phyloP scores from a whole-genome alignment of 2,329 filamentous ascomycete species.

The Aspergillus ruber region DNA sequence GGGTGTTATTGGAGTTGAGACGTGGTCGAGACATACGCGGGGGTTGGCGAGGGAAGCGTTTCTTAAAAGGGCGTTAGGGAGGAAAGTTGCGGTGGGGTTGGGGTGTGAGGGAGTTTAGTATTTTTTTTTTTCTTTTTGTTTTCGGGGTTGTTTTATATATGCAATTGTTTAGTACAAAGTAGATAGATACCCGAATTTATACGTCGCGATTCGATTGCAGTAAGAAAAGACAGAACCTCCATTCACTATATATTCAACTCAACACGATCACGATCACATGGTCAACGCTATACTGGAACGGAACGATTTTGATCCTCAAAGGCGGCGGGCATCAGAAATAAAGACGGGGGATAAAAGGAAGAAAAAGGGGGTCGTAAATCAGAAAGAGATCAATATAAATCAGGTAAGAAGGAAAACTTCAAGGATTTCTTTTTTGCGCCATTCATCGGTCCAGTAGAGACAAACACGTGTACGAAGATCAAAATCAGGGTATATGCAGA shows the following conservation, averaged over 20 bases:
- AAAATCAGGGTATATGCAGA: not conserved
- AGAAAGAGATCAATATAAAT: conserved; percentile 2
- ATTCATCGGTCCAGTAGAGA: too few species aligned
- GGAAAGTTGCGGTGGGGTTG: conserved; percentile 43
- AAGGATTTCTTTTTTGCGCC: too few species aligned
- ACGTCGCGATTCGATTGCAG: not conserved
- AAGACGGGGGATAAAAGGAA: not conserved
- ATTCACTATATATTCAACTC: not conserved
- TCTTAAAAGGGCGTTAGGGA: conserved; percentile 40
- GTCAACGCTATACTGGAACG: too few species aligned
- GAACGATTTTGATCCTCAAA: too few species aligned
- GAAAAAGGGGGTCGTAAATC: conserved; percentile 6
- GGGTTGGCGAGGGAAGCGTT: conserved; percentile 44
- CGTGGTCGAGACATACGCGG: conserved; percentile 42
- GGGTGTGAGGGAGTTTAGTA: conserved; percentile 29
- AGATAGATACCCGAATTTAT: not conserved
- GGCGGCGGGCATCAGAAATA: not conserved
- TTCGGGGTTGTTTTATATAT: not conserved
- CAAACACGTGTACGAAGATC: not conserved
- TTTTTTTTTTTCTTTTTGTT: not conserved
- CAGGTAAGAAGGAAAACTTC: not conserved
- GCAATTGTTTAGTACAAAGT: not conserved
- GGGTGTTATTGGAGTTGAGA: conserved; percentile 40
- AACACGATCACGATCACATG: not conserved
- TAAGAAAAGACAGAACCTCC: not conserved